Evolutionary conservation across 208 protist species (phyloP).

Genomic region (Acanthamoeba royreba): DNA sequence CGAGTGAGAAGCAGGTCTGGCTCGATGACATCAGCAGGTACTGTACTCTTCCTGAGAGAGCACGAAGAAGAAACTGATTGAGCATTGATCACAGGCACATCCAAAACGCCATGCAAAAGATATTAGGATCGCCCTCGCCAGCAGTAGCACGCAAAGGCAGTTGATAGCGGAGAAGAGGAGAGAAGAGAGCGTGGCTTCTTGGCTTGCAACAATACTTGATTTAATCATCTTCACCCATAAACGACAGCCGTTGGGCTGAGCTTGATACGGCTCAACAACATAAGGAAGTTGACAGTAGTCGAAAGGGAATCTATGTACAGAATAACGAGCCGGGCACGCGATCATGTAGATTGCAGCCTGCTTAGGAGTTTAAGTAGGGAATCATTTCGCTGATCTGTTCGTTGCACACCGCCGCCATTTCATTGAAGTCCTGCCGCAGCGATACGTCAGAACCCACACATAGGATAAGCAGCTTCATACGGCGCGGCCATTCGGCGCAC

Average conservation of each 20-base stretch:
- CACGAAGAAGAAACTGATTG: background rate
- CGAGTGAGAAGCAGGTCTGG: background rate
- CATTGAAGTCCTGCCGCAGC: conserved; percentile 24
- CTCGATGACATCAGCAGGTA: background rate
- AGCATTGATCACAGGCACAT: background rate
- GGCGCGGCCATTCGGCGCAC: background rate
- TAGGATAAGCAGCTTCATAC: background rate
- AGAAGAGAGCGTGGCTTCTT: too few relatives aligned
- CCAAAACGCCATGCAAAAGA: background rate
- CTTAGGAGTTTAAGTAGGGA: background rate
- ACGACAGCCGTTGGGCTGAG: too few relatives aligned
- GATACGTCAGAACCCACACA: background rate
- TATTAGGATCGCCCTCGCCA: background rate
- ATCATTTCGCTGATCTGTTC: conserved; percentile 12
- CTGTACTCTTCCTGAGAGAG: background rate
- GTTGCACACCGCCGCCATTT: background rate
- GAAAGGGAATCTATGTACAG: too few relatives aligned
- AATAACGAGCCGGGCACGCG: too few relatives aligned
- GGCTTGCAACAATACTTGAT: too few relatives aligned
- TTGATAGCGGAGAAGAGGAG: too few relatives aligned
- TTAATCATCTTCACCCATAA: too few relatives aligned
- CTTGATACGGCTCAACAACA: too few relatives aligned
- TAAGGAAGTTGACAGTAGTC: too few relatives aligned
- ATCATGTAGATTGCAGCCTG: too few relatives aligned
- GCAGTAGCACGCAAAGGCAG: background rate